phyloP scores from a whole-genome alignment of 345 rosid species.

The Raphanus raphanistrum region DNA sequence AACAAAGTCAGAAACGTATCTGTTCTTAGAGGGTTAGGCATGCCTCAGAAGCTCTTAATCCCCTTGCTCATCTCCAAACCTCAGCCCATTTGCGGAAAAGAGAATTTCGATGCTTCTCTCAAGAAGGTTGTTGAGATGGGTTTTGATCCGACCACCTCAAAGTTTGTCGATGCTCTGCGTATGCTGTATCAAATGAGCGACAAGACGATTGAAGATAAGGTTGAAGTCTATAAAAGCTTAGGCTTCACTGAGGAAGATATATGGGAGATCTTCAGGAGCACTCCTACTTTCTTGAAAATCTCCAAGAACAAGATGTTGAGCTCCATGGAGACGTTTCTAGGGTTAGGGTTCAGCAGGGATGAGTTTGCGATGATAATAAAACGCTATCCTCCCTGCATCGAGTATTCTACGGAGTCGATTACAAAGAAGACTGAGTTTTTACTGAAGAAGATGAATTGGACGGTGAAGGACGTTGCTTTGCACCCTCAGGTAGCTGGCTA shows the following conservation, averaged over 20 bases:
- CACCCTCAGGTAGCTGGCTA: slow-evolving; percentile 11
- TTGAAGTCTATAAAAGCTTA: background rate
- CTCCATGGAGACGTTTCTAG: background rate
- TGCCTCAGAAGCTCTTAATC: slow-evolving; percentile 18
- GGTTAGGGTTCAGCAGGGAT: background rate
- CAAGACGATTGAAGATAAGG: slow-evolving; percentile 13
- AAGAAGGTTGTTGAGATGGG: slow-evolving; percentile 18
- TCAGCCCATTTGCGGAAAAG: background rate
- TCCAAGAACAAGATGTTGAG: background rate
- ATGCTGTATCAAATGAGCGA: background rate
- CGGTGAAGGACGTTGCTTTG: background rate
- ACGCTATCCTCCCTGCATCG: background rate
- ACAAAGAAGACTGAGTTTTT: slow-evolving; percentile 3
- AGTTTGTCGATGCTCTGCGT: slow-evolving; percentile 27
- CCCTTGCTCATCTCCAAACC: background rate
- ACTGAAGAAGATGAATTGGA: background rate
- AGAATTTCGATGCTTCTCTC: slow-evolving; percentile 12
- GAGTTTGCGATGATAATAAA: background rate
- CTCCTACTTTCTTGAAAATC: background rate
- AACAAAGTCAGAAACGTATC: slow-evolving; percentile 8
- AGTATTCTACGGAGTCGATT: background rate
- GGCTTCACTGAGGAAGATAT: background rate
- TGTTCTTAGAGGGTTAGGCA: slow-evolving; percentile 18
- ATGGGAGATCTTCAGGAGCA: background rate
- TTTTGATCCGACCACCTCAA: slow-evolving; percentile 31